Evolutionary conservation across 2,329 filamentous ascomycete species (phyloP).

Genomic region (Lecanicillium sp.): DNA sequence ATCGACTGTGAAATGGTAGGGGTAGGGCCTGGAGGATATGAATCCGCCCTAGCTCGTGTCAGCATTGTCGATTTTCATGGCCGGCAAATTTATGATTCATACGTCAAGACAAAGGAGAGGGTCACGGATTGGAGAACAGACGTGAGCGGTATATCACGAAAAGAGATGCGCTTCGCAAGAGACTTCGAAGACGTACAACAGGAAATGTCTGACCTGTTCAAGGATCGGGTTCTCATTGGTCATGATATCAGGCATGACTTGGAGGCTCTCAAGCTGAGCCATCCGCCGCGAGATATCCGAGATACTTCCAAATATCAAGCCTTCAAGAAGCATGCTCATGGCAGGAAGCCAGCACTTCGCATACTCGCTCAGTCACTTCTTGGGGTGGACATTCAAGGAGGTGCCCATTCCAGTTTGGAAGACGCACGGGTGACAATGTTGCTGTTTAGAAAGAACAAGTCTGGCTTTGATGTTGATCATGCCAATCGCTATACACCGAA

Average conservation of each 20-base stretch:
- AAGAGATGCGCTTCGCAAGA: conserved; percentile 61
- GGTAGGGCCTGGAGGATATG: conserved; percentile 59
- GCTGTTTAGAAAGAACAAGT: conserved; percentile 75
- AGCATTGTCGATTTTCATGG: conserved; percentile 93
- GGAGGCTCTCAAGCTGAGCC: conserved; percentile 65
- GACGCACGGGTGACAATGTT: conserved; percentile 89
- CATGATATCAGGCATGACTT: conserved; percentile 79
- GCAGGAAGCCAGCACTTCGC: conserved; percentile 60
- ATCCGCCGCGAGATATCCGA: conserved; percentile 69
- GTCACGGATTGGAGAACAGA: conserved; percentile 88
- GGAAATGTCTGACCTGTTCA: conserved; percentile 60
- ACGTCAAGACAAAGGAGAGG: conserved; percentile 66
- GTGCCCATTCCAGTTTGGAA: conserved; percentile 58
- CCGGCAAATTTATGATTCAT: conserved; percentile 88
- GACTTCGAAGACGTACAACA: conserved; percentile 69
- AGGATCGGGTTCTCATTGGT: conserved; percentile 67
- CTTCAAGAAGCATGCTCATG: conserved; percentile 62
- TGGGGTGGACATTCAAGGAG: conserved; percentile 53
- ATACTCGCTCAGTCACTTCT: conserved; percentile 49
- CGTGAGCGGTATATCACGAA: conserved; percentile 72
- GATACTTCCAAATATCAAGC: conserved; percentile 74
- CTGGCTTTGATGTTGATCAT: conserved; percentile 76
- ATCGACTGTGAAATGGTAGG: conserved; percentile 99
- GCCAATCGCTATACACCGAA: conserved; percentile 52
- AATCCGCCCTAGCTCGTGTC: conserved; percentile 74